Conservation (phyloP, 306 rosid species). For the Cucumis hystrix region DNA sequence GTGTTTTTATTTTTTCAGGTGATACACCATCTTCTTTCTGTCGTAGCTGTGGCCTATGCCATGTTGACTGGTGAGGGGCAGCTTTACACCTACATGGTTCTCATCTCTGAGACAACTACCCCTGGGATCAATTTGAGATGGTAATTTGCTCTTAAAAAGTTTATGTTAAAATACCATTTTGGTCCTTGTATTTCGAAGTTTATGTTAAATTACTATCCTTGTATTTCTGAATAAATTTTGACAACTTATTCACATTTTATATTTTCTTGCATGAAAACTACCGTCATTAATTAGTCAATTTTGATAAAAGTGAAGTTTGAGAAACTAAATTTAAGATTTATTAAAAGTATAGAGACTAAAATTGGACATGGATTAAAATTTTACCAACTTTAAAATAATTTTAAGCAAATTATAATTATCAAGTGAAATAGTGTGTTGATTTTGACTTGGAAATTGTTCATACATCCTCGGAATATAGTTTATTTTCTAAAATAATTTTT, state of each 20-base stretch:
- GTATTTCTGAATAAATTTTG: too few relatives aligned
- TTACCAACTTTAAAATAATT: too few relatives aligned
- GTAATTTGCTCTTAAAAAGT: conserved; percentile 18
- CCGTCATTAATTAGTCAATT: too few relatives aligned
- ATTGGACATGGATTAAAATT: too few relatives aligned
- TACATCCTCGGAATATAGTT: neutral
- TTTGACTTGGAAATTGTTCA: neutral
- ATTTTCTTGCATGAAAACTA: too few relatives aligned
- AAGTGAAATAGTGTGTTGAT: neutral
- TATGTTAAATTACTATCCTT: too few relatives aligned
- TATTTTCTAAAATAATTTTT: neutral
- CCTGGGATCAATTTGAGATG: conserved; percentile 98
- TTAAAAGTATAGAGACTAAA: too few relatives aligned
- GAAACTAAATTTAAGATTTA: too few relatives aligned
- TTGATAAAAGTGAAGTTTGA: too few relatives aligned
- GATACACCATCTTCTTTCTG: conserved; percentile 72
- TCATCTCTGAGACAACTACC: conserved; percentile 90
- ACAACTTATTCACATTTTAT: too few relatives aligned
- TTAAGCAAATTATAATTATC: neutral
- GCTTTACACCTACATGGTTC: conserved; percentile 81
- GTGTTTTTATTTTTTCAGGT: conserved; percentile 39
- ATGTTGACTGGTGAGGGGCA: conserved; percentile 92
- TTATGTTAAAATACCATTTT: too few relatives aligned
- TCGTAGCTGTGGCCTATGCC: conserved; percentile 62
- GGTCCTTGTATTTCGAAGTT: too few relatives aligned